Evolutionary conservation across 768 basidiomycete genomes (phyloP), one percentile per base, ranked within the genome.

Genomic region (Nevesoporus exiguus): DNA sequence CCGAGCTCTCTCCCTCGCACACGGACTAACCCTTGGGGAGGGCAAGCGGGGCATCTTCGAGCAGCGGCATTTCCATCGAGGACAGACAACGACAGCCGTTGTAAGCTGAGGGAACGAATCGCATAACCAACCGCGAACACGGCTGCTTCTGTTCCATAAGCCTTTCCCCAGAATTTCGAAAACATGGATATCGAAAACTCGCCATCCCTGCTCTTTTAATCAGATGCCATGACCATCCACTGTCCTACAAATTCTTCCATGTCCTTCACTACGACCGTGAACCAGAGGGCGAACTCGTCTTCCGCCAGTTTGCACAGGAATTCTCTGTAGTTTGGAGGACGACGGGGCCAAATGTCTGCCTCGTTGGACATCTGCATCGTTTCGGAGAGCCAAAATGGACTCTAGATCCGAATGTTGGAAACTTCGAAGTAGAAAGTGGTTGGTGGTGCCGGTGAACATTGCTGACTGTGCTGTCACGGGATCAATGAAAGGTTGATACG

Each of bases 51-150:
- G n/a, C 74, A 39, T 39, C 52, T 53, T 17, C 66, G 54, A 7
- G 73, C 75, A 27, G 66, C 59, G 29, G 60, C 62, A 47, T 77
- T 77, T 10, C 65, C 63, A 36, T 70, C 68, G 17, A 70, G 57
- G 14, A 74, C 68, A 13, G 55, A 62, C 37, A 76, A 60, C 10
- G 72, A 70, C 47, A 76, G 61, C 2, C 74, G 73, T 42, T 74
- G 71, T 44, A 74, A 52, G n/a, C 63, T 68, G 21, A 77, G 50
- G 22, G 65, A 59, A 30, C 56, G 59, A 43, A 77, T 76, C 2
- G 65, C 68, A 54, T 75, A 57, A 42, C 71, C 69, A 3, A 73
- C 63, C 27, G 73, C 62, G 57, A 73, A 77, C 9, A 50, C 60
- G 27, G 66, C 61, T 7, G 69, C 63, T 47, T 75, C 73, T 43